These are phyloP conservation scores for Cryptococcus floricola DNA, from an alignment of 1,284 basidiomycete genomes.

Conservation along the genomic window DNA sequence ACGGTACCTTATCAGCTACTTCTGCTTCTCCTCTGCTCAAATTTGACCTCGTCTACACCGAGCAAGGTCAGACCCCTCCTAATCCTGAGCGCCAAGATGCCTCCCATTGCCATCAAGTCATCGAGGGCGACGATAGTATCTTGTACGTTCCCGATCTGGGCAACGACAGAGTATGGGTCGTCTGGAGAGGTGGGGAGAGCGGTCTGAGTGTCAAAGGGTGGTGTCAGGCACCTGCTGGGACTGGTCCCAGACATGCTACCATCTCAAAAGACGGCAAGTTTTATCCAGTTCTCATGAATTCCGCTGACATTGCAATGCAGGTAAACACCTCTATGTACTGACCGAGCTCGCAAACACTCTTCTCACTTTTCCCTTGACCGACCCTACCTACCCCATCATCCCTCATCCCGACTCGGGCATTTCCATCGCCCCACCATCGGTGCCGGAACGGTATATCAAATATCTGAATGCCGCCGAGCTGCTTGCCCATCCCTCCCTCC, in stretches of 20 bases:
- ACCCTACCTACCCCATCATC: constrained; percentile 18
- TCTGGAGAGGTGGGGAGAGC: constrained; percentile 24
- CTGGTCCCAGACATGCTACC: constrained; percentile 43
- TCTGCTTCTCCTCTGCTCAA: constrained; percentile 23
- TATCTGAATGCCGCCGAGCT: constrained; percentile 44
- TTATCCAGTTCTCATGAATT: not conserved
- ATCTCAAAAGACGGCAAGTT: constrained; percentile 38
- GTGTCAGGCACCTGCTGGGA: constrained; percentile 32
- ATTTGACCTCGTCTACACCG: constrained; percentile 35
- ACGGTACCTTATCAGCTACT: constrained; percentile 24
- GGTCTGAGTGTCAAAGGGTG: constrained; percentile 35
- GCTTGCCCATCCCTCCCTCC: constrained; percentile 24
- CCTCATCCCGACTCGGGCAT: constrained; percentile 24
- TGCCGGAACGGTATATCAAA: constrained; percentile 24
- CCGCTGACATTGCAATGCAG: constrained; percentile 16
- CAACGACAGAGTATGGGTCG: constrained; percentile 42
- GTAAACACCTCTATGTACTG: constrained; percentile 42
- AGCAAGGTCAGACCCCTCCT: constrained; percentile 23
- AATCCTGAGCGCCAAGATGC: constrained; percentile 44
- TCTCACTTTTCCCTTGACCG: constrained; percentile 33
- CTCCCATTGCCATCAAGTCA: constrained; percentile 44
- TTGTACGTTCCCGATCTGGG: constrained; percentile 46
- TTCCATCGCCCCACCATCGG: constrained; percentile 31
- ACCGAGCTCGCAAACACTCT: constrained; percentile 41
- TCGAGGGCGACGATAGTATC: constrained; percentile 34